These are phyloP conservation scores for Ogataea paraovalis DNA, from an alignment of 805 yeast species.

Conservation along the genomic window DNA sequence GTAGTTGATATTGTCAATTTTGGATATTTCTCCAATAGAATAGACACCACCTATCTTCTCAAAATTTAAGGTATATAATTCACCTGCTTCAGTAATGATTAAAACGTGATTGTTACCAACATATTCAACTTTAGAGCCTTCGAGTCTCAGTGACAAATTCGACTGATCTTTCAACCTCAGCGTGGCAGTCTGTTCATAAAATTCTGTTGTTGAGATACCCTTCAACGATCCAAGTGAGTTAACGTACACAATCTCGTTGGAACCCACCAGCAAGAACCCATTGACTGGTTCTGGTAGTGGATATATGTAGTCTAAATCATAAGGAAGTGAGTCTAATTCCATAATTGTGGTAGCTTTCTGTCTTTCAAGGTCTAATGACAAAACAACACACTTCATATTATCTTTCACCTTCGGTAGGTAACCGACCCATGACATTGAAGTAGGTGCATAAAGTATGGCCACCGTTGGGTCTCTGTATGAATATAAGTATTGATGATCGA, in stretches of 20 bases:
- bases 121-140: slow-evolving; percentile 40
- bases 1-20: slow-evolving; percentile 19
- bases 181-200: slow-evolving; percentile 37
- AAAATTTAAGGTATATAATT: slow-evolving; percentile 32
- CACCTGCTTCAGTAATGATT: slow-evolving; percentile 41
- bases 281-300: slow-evolving; percentile 64
- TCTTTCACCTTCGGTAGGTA: slow-evolving; percentile 58
- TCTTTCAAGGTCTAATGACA: slow-evolving; percentile 61
- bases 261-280: slow-evolving; percentile 68
- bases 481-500: slow-evolving; percentile 67
- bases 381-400: slow-evolving; percentile 53
- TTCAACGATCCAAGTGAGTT: slow-evolving; percentile 71
- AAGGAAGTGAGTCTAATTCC: slow-evolving; percentile 63
- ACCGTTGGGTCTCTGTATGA: slow-evolving; percentile 78
- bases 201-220: slow-evolving; percentile 61
- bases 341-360: slow-evolving; percentile 64
- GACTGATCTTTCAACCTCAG: slow-evolving; percentile 45
- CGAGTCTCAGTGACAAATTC: slow-evolving; percentile 49
- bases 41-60: slow-evolving; percentile 35
- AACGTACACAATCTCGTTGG: slow-evolving; percentile 72
- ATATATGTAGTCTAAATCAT: slow-evolving; percentile 61
- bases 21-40: slow-evolving; percentile 25
- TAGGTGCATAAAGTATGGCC: slow-evolving; percentile 32
- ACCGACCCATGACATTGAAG: slow-evolving; percentile 70
- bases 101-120: slow-evolving; percentile 35